Conservation (phyloP, 1,139 yeast species). For the Kodamaea alishanica region DNA sequence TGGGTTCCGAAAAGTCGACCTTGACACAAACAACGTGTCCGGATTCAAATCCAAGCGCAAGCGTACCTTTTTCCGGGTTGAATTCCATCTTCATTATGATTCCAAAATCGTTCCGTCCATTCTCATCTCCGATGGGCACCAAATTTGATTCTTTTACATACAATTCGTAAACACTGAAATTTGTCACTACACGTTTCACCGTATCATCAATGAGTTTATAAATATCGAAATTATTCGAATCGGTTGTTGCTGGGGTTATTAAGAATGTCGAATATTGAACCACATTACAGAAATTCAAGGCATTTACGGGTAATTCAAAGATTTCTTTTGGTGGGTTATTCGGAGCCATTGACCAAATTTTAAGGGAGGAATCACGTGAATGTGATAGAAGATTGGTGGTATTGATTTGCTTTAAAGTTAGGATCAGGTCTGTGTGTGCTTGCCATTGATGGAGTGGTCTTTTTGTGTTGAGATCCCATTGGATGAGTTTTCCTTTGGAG, state of each 20-base stretch:
- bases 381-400: slow-evolving; percentile 44
- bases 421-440: slow-evolving; percentile 47
- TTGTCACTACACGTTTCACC: slow-evolving; percentile 28
- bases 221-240: slow-evolving; percentile 52
- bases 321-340: slow-evolving; percentile 2
- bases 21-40: slow-evolving; percentile 44
- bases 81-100: slow-evolving; percentile 51
- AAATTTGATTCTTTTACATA: slow-evolving; percentile 10
- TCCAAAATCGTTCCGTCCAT: slow-evolving; percentile 42
- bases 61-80: slow-evolving; percentile 17
- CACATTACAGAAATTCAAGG: slow-evolving; percentile 55
- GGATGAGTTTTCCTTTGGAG: slow-evolving; percentile 44
- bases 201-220: slow-evolving; percentile 31
- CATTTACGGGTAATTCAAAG: slow-evolving; percentile 50
- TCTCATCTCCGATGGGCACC: slow-evolving; percentile 12
- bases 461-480: slow-evolving; percentile 49
- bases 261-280: slow-evolving; percentile 27
- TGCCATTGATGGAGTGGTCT: slow-evolving; percentile 46
- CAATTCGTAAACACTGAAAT: slow-evolving; percentile 21
- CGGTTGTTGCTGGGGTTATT: slow-evolving; percentile 50
- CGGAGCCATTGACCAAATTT: slow-evolving; percentile 42
- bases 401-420: slow-evolving; percentile 41
- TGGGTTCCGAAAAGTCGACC: slow-evolving; percentile 14
- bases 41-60: slow-evolving; percentile 55
- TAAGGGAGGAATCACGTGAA: slow-evolving; percentile 50